phyloP scores from a whole-genome alignment of 306 rosid genomes.

The Hippophae gyantsensis region DNA sequence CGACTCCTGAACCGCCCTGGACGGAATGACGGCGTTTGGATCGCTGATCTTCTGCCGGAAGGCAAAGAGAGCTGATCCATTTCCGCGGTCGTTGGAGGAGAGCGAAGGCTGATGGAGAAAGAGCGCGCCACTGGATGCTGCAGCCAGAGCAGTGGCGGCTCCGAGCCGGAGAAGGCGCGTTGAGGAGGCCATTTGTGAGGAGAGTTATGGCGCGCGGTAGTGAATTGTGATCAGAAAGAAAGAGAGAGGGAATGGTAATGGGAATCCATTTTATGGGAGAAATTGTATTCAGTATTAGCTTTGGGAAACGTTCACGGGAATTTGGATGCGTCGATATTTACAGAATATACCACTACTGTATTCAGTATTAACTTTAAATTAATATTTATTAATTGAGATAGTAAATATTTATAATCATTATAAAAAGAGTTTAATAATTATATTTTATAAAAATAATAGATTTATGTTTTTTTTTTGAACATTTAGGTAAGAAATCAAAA shows the following conservation, averaged over 20 bases:
- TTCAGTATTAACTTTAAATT: too few relatives aligned
- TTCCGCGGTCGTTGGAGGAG: slow-evolving; percentile 42
- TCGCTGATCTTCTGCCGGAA: slow-evolving; percentile 48
- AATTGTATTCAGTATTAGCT: slow-evolving; percentile 1
- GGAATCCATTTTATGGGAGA: background rate
- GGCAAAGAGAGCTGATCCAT: slow-evolving; percentile 23
- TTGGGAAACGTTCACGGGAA: slow-evolving; percentile 30
- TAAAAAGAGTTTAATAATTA: too few relatives aligned
- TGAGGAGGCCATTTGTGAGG: slow-evolving; percentile 32
- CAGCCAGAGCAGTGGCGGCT: slow-evolving; percentile 36
- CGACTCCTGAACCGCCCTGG: slow-evolving; percentile 56
- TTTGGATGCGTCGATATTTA: background rate
- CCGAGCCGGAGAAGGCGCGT: slow-evolving; percentile 48
- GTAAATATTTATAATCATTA: too few relatives aligned
- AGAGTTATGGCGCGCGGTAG: background rate
- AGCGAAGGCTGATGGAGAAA: slow-evolving; percentile 35
- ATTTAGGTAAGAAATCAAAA: too few relatives aligned
- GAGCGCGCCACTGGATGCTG: slow-evolving; percentile 44
- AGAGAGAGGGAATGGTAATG: background rate
- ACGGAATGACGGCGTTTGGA: slow-evolving; percentile 46
- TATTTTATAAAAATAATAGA: too few relatives aligned
- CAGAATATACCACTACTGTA: too few relatives aligned
- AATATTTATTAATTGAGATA: too few relatives aligned
- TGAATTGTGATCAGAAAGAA: background rate
- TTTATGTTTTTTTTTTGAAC: too few relatives aligned